A percentile compares a stretch with the other conserved stretches of the same genome.
phyloP scores from a whole-genome alignment of 2,329 filamentous ascomycete species.

The Colletotrichum magnum region DNA sequence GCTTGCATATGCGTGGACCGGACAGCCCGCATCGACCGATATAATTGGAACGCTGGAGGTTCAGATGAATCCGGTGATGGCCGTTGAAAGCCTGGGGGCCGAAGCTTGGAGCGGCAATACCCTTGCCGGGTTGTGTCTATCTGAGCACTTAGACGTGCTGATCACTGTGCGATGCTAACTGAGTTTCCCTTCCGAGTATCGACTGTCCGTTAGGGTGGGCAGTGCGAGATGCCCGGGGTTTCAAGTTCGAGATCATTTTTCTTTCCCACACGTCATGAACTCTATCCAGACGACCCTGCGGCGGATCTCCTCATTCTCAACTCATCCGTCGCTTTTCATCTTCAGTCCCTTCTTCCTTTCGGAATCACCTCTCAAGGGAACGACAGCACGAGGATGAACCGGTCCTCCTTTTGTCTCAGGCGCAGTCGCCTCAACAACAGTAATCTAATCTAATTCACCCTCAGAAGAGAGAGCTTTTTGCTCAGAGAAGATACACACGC shows the following conservation, averaged over 20 bases:
- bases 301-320: neutral
- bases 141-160: neutral
- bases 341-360: too few species aligned
- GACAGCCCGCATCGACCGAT: too few species aligned
- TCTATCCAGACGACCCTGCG: conserved; percentile 2
- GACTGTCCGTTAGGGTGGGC: neutral
- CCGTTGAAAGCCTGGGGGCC: neutral
- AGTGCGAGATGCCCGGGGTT: neutral
- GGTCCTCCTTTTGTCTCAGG: too few species aligned
- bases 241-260: neutral
- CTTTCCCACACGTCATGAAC: conserved; percentile 19
- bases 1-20: too few species aligned
- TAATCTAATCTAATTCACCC: too few species aligned
- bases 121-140: conserved; percentile 2
- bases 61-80: too few species aligned
- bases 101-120: neutral
- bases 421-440: too few species aligned
- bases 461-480: too few species aligned
- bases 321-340: too few species aligned
- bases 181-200: neutral
- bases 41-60: too few species aligned
- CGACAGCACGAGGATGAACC: too few species aligned
- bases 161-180: neutral
- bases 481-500: too few species aligned
- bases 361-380: neutral